Percentiles rank a stretch among this genome's conserved stretches.
Conservation (phyloP, 208 protist species). For the Trypanosoma boissoni region DNA sequence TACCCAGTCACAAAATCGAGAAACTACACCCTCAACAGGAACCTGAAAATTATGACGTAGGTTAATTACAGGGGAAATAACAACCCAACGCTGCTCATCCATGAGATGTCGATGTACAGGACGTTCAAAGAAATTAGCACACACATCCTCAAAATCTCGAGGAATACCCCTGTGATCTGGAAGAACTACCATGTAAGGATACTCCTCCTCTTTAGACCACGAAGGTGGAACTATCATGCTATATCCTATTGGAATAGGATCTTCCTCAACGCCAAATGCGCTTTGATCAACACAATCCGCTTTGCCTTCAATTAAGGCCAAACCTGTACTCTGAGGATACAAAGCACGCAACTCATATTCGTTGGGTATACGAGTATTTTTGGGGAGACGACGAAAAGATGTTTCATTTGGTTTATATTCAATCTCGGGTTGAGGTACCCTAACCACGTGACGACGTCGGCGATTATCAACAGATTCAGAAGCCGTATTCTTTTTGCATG, state of each 20-base stretch:
- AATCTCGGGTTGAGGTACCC: slow-evolving; percentile 68
- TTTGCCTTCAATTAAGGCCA: slow-evolving; percentile 63
- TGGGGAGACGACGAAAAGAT: slow-evolving; percentile 75
- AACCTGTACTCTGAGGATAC: slow-evolving; percentile 72
- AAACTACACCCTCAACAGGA: slow-evolving; percentile 76
- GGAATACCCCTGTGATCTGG: slow-evolving; percentile 71
- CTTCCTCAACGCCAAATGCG: slow-evolving; percentile 62
- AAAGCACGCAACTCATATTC: slow-evolving; percentile 80
- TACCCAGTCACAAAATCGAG: slow-evolving; percentile 87
- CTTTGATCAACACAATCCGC: slow-evolving; percentile 79
- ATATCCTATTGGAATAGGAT: slow-evolving; percentile 66
- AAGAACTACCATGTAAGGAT: slow-evolving; percentile 82
- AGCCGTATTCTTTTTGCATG: slow-evolving; percentile 49
- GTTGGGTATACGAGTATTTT: slow-evolving; percentile 67
- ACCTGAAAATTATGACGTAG: slow-evolving; percentile 75
- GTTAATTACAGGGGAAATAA: slow-evolving; percentile 77
- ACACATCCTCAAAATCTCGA: slow-evolving; percentile 86
- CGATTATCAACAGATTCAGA: slow-evolving; percentile 39
- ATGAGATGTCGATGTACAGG: slow-evolving; percentile 64
- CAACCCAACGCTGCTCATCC: slow-evolving; percentile 68
- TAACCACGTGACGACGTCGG: slow-evolving; percentile 50
- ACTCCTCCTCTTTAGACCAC: slow-evolving; percentile 53
- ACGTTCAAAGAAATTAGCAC: slow-evolving; percentile 84
- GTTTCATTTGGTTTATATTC: slow-evolving; percentile 75
- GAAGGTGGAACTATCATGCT: slow-evolving; percentile 71